These are phyloP conservation scores for Solanum chacoense DNA, from an alignment of 305 asterid genomes.

Conservation along the genomic window DNA sequence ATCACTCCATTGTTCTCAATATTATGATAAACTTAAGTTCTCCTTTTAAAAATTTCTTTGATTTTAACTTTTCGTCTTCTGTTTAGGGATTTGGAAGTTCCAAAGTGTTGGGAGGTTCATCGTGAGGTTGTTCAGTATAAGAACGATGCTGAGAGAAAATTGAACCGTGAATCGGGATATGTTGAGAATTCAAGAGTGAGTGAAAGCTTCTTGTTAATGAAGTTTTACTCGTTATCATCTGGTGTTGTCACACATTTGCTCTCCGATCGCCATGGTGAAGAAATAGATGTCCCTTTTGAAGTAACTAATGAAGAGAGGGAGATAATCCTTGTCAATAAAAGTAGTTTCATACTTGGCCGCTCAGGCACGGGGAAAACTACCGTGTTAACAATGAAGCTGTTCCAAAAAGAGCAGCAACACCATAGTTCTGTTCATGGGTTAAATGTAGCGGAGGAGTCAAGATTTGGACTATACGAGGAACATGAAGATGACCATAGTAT, in stretches of 20 bases:
- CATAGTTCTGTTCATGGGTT: conserved; percentile 25
- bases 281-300: conserved; percentile 51
- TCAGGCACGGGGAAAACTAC: conserved; percentile 77
- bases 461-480: background rate
- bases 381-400: conserved; percentile 53
- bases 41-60: background rate
- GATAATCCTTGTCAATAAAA: conserved; percentile 29
- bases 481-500: background rate
- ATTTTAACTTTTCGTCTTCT: background rate
- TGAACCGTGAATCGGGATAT: conserved; percentile 12
- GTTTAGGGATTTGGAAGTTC: conserved; percentile 53
- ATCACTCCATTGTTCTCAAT: background rate
- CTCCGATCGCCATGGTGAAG: conserved; percentile 34
- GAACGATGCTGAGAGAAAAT: conserved; percentile 1
- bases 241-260: conserved; percentile 43
- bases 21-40: background rate
- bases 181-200: conserved; percentile 51
- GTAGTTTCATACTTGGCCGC: conserved; percentile 62
- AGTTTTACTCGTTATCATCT: conserved; percentile 44
- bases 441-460: background rate
- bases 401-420: conserved; percentile 36
- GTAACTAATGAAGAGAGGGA: conserved; percentile 53
- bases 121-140: conserved; percentile 27
- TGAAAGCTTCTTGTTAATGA: conserved; percentile 55
- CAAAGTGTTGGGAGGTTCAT: conserved; percentile 37